A percentile compares a stretch with the other conserved stretches of the same genome.
Conservation (phyloP, 2,329 filamentous ascomycete species). For the Calonectria pteridis region DNA sequence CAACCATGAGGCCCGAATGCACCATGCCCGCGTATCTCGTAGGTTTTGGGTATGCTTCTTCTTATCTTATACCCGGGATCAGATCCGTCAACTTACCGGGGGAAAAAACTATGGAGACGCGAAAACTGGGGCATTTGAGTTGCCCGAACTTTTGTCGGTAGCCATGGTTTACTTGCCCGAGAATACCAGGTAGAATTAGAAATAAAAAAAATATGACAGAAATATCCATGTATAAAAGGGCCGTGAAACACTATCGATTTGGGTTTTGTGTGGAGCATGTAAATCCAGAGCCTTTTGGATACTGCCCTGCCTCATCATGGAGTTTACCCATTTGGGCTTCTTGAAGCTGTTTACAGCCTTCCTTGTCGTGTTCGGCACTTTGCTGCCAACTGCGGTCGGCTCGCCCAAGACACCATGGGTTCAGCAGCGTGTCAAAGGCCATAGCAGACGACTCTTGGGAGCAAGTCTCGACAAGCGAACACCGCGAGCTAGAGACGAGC, state of each 20-base stretch:
- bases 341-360: slow-evolving; percentile 10
- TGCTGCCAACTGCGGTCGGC: background rate
- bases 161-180: background rate
- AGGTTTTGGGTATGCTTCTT: background rate
- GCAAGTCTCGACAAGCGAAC: slow-evolving; percentile 13
- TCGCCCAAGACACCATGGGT: slow-evolving; percentile 19
- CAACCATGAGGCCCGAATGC: slow-evolving; percentile 14
- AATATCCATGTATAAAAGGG: background rate
- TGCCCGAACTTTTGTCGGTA: background rate
- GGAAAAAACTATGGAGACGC: background rate
- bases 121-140: background rate
- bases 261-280: background rate
- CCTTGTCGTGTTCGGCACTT: background rate
- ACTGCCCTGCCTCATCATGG: background rate
- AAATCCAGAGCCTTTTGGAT: background rate
- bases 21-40: background rate
- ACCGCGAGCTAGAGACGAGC: background rate
- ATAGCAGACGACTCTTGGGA: slow-evolving; percentile 6
- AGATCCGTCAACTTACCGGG: background rate
- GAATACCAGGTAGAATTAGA: background rate
- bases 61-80: background rate
- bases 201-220: background rate
- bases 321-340: background rate
- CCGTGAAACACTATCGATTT: background rate
- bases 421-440: slow-evolving; percentile 6